Conservation (phyloP, 805 yeast species). For the Jamesozyma rosinii region DNA sequence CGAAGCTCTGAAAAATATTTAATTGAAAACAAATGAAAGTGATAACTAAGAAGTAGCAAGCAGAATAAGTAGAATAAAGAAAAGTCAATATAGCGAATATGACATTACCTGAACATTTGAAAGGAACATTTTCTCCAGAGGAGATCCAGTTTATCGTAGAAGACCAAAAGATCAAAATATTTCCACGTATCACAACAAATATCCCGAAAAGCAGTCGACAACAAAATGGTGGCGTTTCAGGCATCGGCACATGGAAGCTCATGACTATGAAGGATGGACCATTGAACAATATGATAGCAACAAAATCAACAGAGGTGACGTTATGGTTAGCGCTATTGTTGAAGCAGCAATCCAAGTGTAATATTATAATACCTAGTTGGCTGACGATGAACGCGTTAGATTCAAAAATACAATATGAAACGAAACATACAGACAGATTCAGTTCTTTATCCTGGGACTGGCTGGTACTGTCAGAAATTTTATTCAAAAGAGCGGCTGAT, state of each 20-base stretch:
- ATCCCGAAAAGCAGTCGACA: constrained; percentile 7
- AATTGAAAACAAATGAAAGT: not conserved
- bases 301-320: constrained; percentile 64
- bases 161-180: constrained; percentile 57
- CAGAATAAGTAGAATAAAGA: no score
- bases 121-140: constrained; percentile 54
- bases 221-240: constrained; percentile 1
- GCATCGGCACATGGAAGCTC: constrained; percentile 17
- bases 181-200: constrained; percentile 51
- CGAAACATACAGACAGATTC: constrained; percentile 47
- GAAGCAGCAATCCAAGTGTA: constrained; percentile 78
- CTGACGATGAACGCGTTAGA: constrained; percentile 46
- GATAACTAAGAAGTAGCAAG: not conserved
- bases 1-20: not conserved
- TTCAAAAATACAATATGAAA: constrained; percentile 57
- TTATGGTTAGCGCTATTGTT: constrained; percentile 81
- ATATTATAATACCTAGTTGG: constrained; percentile 83
- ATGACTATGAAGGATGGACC: constrained; percentile 32
- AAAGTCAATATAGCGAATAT: no score
- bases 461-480: constrained; percentile 68
- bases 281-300: constrained; percentile 37
- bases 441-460: constrained; percentile 77
- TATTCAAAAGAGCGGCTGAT: constrained; percentile 61
- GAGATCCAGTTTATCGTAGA: constrained; percentile 84
- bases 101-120: constrained; percentile 53